Conservation (phyloP, 768 basidiomycete genomes). For the Dentipellis sp. region DNA sequence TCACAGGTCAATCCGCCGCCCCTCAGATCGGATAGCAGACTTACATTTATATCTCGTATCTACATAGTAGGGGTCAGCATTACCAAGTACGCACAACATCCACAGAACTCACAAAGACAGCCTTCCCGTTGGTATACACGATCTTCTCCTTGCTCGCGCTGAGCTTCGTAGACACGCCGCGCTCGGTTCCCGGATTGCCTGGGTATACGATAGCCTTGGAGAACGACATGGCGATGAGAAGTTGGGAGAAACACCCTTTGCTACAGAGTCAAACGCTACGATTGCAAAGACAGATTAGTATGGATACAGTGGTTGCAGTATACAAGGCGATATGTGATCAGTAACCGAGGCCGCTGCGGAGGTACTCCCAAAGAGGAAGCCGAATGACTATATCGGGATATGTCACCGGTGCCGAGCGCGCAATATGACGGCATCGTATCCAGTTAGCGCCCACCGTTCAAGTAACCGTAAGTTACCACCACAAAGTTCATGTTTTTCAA, state of each 20-base stretch:
- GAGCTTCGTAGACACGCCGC: constrained; percentile 67
- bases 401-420: too few species aligned
- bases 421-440: too few species aligned
- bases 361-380: too few species aligned
- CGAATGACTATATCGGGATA: too few species aligned
- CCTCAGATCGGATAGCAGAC: constrained; percentile 3
- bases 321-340: neutral
- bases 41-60: constrained; percentile 14
- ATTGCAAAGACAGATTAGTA: neutral
- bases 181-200: constrained; percentile 58
- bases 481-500: too few species aligned
- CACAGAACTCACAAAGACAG: constrained; percentile 59
- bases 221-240: constrained; percentile 34
- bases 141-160: constrained; percentile 70
- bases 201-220: constrained; percentile 45
- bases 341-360: neutral
- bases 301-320: neutral
- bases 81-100: neutral
- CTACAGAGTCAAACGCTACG: neutral
- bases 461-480: too few species aligned
- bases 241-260: constrained; percentile 6
- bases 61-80: neutral
- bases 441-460: too few species aligned
- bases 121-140: constrained; percentile 77
- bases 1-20: constrained; percentile 2